These are phyloP conservation scores for Ophiocordyceps polyrhachis-furcata DNA, from an alignment of 2,329 filamentous ascomycete genomes.

Conservation along the genomic window DNA sequence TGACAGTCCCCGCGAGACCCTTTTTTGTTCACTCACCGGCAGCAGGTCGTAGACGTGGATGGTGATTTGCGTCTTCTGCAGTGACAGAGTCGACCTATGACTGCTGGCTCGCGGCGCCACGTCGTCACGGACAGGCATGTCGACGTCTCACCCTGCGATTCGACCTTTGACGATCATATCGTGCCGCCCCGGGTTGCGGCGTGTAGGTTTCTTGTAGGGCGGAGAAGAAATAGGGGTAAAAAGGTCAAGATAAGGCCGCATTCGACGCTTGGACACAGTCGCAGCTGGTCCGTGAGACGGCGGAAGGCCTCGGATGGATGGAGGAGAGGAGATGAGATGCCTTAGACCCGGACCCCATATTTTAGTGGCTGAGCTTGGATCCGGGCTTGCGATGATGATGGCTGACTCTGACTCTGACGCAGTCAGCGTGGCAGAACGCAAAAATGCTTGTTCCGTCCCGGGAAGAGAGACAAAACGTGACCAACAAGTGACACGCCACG, in stretches of 20 bases:
- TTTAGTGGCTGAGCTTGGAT: background rate
- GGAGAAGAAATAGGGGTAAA: background rate
- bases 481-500: no score
- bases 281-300: no score
- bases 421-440: background rate
- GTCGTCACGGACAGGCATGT: conserved; percentile 12
- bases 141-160: background rate
- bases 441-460: background rate
- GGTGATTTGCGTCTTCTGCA: conserved; percentile 53
- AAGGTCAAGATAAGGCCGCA: no score
- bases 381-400: background rate
- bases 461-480: no score
- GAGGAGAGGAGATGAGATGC: background rate
- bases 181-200: background rate
- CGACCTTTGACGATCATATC: background rate
- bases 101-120: conserved; percentile 10
- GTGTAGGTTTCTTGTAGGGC: background rate
- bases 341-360: background rate
- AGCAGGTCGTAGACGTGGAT: conserved; percentile 68
- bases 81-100: conserved; percentile 48
- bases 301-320: no score
- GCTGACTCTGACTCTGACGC: background rate
- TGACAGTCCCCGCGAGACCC: background rate
- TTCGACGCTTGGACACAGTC: no score
- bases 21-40: conserved; percentile 28